Evolutionary conservation across 2,329 filamentous ascomycete genomes (phyloP).

Genomic region (Ceratocystis smalleyi): DNA sequence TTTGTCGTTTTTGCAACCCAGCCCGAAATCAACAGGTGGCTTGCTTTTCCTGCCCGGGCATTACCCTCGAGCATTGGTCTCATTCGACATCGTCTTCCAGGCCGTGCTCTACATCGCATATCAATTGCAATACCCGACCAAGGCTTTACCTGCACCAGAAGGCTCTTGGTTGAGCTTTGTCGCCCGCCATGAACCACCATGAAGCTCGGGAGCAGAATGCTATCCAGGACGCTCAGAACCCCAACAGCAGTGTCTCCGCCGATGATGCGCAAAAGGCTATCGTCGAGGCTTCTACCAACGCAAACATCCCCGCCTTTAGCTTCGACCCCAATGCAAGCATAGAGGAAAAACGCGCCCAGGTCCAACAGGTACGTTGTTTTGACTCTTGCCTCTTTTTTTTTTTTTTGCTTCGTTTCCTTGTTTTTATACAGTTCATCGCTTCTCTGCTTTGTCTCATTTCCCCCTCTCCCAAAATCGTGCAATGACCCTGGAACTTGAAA

Average conservation of each 20-base stretch:
- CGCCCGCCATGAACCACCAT: slow-evolving; percentile 22
- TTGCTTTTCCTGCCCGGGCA: neutral
- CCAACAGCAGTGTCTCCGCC: slow-evolving; percentile 49
- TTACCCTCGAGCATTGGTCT: neutral
- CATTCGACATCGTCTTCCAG: neutral
- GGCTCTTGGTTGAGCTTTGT: slow-evolving; percentile 10
- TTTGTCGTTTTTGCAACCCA: neutral
- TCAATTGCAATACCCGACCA: neutral
- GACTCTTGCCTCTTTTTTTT: neutral
- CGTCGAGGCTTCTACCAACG: slow-evolving; percentile 60
- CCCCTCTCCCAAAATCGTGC: neutral
- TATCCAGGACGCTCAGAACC: slow-evolving; percentile 60
- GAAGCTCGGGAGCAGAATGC: slow-evolving; percentile 74
- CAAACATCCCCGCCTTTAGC: slow-evolving; percentile 62
- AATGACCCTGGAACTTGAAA: neutral
- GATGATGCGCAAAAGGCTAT: slow-evolving; percentile 59
- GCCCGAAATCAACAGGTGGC: neutral
- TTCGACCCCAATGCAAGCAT: slow-evolving; percentile 76
- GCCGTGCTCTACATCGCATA: neutral
- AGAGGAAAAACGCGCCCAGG: slow-evolving; percentile 71
- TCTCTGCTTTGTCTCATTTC: neutral
- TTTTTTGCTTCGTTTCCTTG: slow-evolving; percentile 9
- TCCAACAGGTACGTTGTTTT: slow-evolving; percentile 48
- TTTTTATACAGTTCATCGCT: slow-evolving; percentile 11
- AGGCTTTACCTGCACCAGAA: slow-evolving; percentile 13